phyloP scores from a whole-genome alignment of 768 basidiomycete genomes.

The Cyclocybe aegerita region DNA sequence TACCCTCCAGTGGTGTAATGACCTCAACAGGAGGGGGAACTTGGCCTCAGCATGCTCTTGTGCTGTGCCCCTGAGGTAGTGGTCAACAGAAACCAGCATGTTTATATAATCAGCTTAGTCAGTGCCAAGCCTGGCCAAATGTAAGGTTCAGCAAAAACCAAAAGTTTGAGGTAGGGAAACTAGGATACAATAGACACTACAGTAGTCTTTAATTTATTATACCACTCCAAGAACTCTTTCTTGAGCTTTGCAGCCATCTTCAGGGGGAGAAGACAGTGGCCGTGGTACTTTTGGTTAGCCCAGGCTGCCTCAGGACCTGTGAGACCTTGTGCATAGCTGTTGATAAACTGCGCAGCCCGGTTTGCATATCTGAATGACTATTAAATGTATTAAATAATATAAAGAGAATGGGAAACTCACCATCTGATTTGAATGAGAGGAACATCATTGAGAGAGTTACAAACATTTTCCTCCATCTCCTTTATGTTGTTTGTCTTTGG shows the following conservation, averaged over 20 bases:
- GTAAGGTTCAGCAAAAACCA: no score
- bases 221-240: neutral
- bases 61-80: no score
- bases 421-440: slow-evolving; percentile 22
- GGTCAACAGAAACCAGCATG: no score
- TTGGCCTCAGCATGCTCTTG: no score
- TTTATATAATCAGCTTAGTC: no score
- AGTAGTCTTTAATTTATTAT: no score
- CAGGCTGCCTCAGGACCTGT: slow-evolving; percentile 26
- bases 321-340: slow-evolving; percentile 24
- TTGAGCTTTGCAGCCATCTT: slow-evolving; percentile 12
- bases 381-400: neutral
- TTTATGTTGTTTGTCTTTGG: slow-evolving; percentile 24
- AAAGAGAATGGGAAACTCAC: slow-evolving; percentile 7
- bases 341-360: slow-evolving; percentile 20
- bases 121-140: no score
- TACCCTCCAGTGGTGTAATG: no score
- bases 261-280: slow-evolving; percentile 26
- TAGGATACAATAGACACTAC: no score
- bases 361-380: slow-evolving; percentile 21
- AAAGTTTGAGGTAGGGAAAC: no score
- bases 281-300: slow-evolving; percentile 27
- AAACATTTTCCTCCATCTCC: slow-evolving; percentile 32
- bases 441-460: slow-evolving; percentile 25
- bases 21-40: no score